phyloP scores from a whole-genome alignment of 1,284 basidiomycete genomes.

The Gymnopus androsaceus region DNA sequence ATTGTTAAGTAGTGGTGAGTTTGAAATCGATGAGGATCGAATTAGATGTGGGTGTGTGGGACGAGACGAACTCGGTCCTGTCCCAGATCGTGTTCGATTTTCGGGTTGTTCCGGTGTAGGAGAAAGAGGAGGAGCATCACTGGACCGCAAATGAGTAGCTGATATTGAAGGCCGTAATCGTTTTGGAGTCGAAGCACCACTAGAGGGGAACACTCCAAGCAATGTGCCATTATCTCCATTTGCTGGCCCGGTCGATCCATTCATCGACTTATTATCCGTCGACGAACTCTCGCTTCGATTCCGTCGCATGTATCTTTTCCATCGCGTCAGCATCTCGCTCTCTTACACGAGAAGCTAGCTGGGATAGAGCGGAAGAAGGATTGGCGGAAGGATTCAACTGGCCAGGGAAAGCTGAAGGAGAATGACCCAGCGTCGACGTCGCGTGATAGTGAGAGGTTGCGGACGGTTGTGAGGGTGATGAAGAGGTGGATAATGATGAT shows the following conservation, averaged over 20 bases:
- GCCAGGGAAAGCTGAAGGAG: conserved; percentile 45
- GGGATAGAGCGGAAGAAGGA: conserved; percentile 54
- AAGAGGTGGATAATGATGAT: conserved; percentile 53
- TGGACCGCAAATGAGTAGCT: conserved; percentile 69
- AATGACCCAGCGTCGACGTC: conserved; percentile 43
- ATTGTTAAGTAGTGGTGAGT: conserved; percentile 43
- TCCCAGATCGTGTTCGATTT: conserved; percentile 65
- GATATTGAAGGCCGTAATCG: conserved; percentile 72
- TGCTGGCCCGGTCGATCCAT: conserved; percentile 50
- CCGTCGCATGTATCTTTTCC: conserved; percentile 77
- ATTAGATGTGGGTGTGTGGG: conserved; percentile 42
- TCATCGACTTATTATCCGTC: conserved; percentile 66
- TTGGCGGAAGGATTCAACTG: conserved; percentile 42
- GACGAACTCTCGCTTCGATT: conserved; percentile 79
- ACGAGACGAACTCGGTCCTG: conserved; percentile 52
- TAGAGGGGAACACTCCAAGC: conserved; percentile 46
- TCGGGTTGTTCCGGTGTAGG: conserved; percentile 39
- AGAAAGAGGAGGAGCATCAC: conserved; percentile 38
- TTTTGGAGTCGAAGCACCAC: conserved; percentile 60
- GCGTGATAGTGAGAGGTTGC: conserved; percentile 39
- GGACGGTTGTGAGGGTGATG: conserved; percentile 59
- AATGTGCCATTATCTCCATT: conserved; percentile 56
- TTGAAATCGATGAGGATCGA: conserved; percentile 52
- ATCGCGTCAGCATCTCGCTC: conserved; percentile 82
- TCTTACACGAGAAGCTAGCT: conserved; percentile 75